Evolutionary conservation across 2,329 filamentous ascomycete genomes (phyloP).

Genomic region (Lasiodiplodia sp.): DNA sequence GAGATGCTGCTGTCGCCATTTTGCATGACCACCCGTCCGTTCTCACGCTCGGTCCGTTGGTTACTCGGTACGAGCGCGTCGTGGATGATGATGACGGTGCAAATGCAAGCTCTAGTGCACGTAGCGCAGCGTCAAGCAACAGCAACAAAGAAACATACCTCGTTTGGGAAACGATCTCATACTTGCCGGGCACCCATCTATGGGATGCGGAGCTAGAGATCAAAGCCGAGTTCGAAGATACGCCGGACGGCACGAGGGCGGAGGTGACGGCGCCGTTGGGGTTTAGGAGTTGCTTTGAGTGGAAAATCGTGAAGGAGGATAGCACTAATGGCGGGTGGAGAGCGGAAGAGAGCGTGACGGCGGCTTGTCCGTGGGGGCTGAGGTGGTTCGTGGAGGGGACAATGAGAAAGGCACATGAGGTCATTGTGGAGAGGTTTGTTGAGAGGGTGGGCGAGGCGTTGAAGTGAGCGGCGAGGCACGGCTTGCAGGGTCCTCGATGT

Average conservation of each 20-base stretch:
- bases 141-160: not conserved
- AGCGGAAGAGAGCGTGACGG: conserved; percentile 1
- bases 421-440: conserved; percentile 15
- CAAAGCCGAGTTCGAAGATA: conserved; percentile 7
- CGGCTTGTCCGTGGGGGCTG: conserved; percentile 8
- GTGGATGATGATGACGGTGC: not conserved
- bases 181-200: not conserved
- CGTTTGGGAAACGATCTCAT: conserved; percentile 8
- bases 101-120: too few relatives aligned
- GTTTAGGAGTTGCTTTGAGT: not conserved
- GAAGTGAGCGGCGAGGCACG: not conserved
- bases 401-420: conserved; percentile 20
- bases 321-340: not conserved
- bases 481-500: too few relatives aligned
- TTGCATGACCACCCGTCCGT: conserved; percentile 22
- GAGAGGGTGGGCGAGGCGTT: conserved; percentile 3
- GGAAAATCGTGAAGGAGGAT: not conserved
- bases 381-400: conserved; percentile 26
- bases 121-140: not conserved
- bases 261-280: conserved; percentile 15
- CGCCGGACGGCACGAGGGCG: conserved; percentile 1
- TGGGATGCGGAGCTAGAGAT: conserved; percentile 11
- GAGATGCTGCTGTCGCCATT: conserved; percentile 2
- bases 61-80: conserved; percentile 8
- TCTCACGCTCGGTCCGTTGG: conserved; percentile 17